A percentile compares a stretch with the other conserved stretches of the same genome.
These are phyloP conservation scores for Salicornia ramosissima DNA, from an alignment of 148 eudicot species.

Conservation along the genomic window DNA sequence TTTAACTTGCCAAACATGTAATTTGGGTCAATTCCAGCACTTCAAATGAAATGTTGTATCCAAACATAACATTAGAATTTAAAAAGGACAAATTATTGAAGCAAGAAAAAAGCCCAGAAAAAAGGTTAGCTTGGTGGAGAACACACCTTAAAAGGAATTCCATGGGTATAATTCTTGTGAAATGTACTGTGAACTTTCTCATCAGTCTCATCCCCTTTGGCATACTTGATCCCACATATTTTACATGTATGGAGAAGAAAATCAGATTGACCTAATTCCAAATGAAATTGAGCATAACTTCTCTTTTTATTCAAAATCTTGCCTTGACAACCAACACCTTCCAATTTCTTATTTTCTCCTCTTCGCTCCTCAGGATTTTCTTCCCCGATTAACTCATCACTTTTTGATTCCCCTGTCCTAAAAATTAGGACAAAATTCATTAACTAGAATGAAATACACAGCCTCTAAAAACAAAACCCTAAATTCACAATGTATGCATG, in stretches of 20 bases:
- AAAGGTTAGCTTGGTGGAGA: background rate
- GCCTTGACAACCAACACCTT: constrained; percentile 22
- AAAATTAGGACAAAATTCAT: background rate
- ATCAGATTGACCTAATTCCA: constrained; percentile 92
- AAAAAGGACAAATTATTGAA: background rate
- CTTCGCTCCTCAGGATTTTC: constrained; percentile 18
- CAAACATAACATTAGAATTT: no score
- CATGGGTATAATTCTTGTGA: constrained; percentile 72
- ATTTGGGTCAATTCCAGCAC: no score
- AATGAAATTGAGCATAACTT: constrained; percentile 77
- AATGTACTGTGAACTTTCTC: constrained; percentile 64
- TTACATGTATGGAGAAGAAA: constrained; percentile 68
- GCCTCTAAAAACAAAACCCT: no score
- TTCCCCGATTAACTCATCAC: constrained; percentile 27
- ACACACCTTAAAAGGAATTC: constrained; percentile 75
- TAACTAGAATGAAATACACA: background rate
- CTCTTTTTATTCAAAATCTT: constrained; percentile 67
- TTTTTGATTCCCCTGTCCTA: constrained; percentile 16
- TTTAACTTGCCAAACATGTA: no score
- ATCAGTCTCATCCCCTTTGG: constrained; percentile 76
- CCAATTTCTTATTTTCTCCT: constrained; percentile 18
- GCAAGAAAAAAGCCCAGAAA: background rate
- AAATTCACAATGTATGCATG: background rate
- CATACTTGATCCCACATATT: constrained; percentile 70
- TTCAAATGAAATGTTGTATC: no score